Percentiles rank a stretch among this genome's conserved stretches.
These are phyloP conservation scores for Larix kaempferi DNA, from an alignment of 75 land plant species.

Conservation along the genomic window DNA sequence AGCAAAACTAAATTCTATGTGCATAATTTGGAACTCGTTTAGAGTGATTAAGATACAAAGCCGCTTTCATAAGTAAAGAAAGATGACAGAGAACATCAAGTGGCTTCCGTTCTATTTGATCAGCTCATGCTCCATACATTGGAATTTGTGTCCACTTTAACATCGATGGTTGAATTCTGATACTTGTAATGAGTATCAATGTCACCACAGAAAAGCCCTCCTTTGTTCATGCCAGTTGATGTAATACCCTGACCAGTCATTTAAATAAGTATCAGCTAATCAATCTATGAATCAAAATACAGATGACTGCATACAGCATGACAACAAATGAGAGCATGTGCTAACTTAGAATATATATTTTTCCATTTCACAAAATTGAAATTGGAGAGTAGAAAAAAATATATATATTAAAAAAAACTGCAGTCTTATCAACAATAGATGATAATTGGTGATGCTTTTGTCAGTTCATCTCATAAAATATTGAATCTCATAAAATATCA, in stretches of 20 bases:
- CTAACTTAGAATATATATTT: neutral
- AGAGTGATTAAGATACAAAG: neutral
- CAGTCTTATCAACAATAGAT: too few species aligned
- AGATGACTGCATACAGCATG: neutral
- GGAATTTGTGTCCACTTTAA: conserved; percentile 88
- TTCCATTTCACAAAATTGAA: too few species aligned
- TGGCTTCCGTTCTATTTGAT: neutral
- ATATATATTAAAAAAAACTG: too few species aligned
- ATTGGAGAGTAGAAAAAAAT: too few species aligned
- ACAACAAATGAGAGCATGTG: neutral
- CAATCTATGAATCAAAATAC: neutral
- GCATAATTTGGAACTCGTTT: neutral
- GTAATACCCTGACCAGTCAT: conserved; percentile 62
- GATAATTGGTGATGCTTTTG: too few species aligned
- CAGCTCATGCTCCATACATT: conserved; percentile 47
- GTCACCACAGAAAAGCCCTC: conserved; percentile 73
- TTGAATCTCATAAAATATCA: too few species aligned
- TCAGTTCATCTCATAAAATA: too few species aligned
- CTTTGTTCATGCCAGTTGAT: conserved; percentile 77
- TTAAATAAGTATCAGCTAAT: neutral
- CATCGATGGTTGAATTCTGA: conserved; percentile 61
- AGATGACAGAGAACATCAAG: neutral
- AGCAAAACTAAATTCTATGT: neutral
- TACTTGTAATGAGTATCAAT: conserved; percentile 62
- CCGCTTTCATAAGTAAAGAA: too few species aligned